phyloP scores from a whole-genome alignment of 257 asterid genomes.

The Solanum stenotomum region DNA sequence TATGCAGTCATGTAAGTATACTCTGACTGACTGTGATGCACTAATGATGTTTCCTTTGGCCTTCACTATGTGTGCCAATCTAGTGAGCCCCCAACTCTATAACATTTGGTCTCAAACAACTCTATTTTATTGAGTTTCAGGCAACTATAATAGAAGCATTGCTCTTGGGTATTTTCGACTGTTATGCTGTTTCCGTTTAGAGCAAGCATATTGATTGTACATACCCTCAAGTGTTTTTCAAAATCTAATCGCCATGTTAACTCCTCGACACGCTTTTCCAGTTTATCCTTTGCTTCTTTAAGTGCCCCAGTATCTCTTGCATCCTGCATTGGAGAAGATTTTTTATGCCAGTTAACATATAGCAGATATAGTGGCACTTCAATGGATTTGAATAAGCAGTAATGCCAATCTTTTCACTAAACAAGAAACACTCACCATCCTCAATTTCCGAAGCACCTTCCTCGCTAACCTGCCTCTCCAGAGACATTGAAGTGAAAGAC shows the following conservation, averaged over 20 bases:
- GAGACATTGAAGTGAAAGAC: constrained; percentile 65
- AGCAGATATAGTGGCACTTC: neutral
- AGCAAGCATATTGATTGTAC: constrained; percentile 3
- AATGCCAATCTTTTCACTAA: neutral
- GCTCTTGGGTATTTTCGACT: neutral
- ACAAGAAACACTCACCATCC: constrained; percentile 43
- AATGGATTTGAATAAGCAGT: neutral
- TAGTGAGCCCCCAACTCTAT: neutral
- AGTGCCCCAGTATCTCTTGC: constrained; percentile 96
- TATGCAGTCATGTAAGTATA: neutral
- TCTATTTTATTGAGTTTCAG: neutral
- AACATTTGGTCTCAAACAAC: neutral
- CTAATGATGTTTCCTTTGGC: neutral
- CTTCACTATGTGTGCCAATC: neutral
- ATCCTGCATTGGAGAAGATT: constrained; percentile 43
- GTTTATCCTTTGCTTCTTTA: constrained; percentile 91
- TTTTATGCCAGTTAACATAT: neutral
- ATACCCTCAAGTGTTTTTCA: constrained; percentile 82
- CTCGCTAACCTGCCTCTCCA: constrained; percentile 89
- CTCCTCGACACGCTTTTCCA: constrained; percentile 91
- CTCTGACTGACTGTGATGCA: neutral
- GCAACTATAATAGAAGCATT: neutral
- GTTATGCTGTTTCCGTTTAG: constrained; percentile 1
- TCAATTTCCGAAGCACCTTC: constrained; percentile 76
- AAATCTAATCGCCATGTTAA: constrained; percentile 83